phyloP scores from a whole-genome alignment of 352 stramenopile species.

The Halophytophthora polymorphica region DNA sequence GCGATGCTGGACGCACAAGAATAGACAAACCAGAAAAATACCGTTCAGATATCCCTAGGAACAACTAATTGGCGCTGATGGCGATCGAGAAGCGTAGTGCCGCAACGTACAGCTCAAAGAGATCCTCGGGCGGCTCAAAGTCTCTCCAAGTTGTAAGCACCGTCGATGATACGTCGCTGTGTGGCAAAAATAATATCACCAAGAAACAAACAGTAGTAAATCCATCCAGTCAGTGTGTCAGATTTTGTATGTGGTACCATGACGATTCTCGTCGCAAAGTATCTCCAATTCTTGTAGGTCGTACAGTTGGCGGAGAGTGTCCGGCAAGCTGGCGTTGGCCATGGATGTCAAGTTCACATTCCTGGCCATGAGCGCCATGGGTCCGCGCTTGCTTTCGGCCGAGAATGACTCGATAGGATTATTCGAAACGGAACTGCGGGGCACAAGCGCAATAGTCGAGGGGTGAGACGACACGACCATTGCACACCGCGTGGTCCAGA shows the following conservation, averaged over 20 bases:
- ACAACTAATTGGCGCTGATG: background rate
- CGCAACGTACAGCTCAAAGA: constrained; percentile 27
- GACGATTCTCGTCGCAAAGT: background rate
- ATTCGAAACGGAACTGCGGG: constrained; percentile 21
- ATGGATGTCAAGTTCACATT: constrained; percentile 19
- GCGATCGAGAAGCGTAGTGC: background rate
- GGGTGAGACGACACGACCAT: background rate
- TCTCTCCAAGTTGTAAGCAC: constrained; percentile 14
- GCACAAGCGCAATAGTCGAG: background rate
- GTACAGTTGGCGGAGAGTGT: constrained; percentile 21
- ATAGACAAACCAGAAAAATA: constrained; percentile 1
- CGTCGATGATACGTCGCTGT: constrained; percentile 24
- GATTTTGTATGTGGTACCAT: constrained; percentile 2
- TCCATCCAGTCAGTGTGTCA: too few species aligned
- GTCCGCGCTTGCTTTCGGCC: constrained; percentile 15
- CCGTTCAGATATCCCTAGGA: background rate
- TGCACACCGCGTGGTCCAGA: too few species aligned
- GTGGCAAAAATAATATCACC: background rate
- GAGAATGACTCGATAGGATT: constrained; percentile 27
- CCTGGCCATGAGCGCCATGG: constrained; percentile 15
- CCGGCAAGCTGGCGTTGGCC: constrained; percentile 9
- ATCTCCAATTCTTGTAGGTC: too few species aligned
- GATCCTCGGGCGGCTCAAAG: constrained; percentile 24
- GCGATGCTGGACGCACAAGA: constrained; percentile 9
- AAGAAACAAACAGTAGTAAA: background rate